A percentile compares a stretch with the other conserved stretches of the same genome.
Evolutionary conservation across 345 rosid species (phyloP).

Genomic region (Gossypium ekmanianum): DNA sequence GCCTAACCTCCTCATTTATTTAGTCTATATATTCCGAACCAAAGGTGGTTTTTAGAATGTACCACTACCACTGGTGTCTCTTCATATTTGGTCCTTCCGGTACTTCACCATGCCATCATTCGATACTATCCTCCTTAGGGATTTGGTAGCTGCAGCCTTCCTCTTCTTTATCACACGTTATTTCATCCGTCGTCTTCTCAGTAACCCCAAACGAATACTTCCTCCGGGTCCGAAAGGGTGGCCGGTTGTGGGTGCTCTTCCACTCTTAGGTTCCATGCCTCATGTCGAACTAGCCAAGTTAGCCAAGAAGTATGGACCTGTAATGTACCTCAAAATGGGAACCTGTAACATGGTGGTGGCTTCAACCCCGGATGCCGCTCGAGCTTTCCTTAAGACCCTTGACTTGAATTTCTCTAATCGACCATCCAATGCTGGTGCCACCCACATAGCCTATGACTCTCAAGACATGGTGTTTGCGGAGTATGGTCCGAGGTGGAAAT

Average conservation of each 20-base stretch:
- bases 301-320: constrained; percentile 51
- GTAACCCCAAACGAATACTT: constrained; percentile 14
- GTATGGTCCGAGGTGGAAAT: constrained; percentile 53
- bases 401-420: constrained; percentile 60
- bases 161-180: constrained; percentile 30
- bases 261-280: constrained; percentile 52
- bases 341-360: constrained; percentile 49
- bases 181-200: constrained; percentile 17
- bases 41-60: neutral
- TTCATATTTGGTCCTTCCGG: neutral
- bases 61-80: neutral
- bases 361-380: constrained; percentile 51
- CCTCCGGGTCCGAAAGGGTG: constrained; percentile 56
- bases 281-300: constrained; percentile 46
- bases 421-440: constrained; percentile 47
- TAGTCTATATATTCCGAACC: neutral
- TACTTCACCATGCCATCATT: constrained; percentile 12
- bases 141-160: constrained; percentile 16
- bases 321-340: constrained; percentile 54
- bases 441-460: constrained; percentile 49
- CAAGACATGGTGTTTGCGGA: constrained; percentile 65
- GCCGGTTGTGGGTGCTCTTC: constrained; percentile 57
- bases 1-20: neutral
- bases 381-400: constrained; percentile 48
- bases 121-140: constrained; percentile 14